Conservation (phyloP, 2,329 filamentous ascomycete species). For the Arthrobotrys conoides region DNA sequence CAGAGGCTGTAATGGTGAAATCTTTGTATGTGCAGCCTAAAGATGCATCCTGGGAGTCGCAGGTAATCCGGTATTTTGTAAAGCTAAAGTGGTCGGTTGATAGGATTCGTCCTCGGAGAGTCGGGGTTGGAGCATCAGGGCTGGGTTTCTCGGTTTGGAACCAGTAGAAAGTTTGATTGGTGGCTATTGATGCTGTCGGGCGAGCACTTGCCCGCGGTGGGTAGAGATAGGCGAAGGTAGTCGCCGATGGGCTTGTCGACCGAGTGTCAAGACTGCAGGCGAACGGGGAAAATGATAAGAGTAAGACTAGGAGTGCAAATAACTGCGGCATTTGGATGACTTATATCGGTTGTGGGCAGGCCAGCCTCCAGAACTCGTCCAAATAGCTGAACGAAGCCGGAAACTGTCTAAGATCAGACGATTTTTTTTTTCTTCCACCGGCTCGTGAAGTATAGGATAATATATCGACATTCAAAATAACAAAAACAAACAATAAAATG, state of each 20-base stretch:
- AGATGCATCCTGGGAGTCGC: conserved; percentile 27
- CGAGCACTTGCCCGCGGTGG: not conserved
- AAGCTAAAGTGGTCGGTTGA: conserved; percentile 44
- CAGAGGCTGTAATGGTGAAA: conserved; percentile 46
- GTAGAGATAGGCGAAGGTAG: not conserved
- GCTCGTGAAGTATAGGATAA: not conserved
- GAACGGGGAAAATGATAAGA: not conserved
- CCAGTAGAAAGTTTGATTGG: conserved; percentile 47
- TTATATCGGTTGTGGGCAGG: not conserved
- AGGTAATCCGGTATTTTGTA: conserved; percentile 53
- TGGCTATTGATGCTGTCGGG: conserved; percentile 3
- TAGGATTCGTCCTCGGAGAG: conserved; percentile 38
- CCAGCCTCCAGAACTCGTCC: not conserved
- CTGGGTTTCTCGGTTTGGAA: conserved; percentile 34
- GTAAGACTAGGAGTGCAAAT: not conserved
- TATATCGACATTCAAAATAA: not conserved
- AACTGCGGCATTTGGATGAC: not conserved
- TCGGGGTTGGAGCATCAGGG: conserved; percentile 35
- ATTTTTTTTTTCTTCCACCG: not conserved
- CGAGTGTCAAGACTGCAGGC: not conserved
- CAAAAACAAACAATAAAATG: not conserved
- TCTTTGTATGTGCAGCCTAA: conserved; percentile 50
- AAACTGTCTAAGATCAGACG: not conserved
- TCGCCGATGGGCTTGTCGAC: not conserved
- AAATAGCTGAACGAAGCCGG: not conserved